Percentiles rank a stretch among this genome's conserved stretches.
phyloP scores from a whole-genome alignment of 1,139 yeast genomes.

The Diutina pseudorugosa region DNA sequence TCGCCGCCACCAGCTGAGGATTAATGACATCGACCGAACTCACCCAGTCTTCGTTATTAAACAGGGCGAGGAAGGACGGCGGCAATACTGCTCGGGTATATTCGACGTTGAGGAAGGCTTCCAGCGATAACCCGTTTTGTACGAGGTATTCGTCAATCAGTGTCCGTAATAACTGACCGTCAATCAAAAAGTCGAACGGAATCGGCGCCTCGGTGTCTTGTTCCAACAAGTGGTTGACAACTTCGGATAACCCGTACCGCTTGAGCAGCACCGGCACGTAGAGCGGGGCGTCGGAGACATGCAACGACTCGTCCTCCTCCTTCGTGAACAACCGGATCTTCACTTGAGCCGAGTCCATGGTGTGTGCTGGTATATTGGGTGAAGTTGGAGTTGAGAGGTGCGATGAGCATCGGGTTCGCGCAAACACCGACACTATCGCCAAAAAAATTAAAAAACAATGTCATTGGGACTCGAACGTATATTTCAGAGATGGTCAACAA shows the following conservation, averaged over 20 bases:
- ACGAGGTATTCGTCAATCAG: slow-evolving; percentile 72
- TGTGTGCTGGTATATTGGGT: not conserved
- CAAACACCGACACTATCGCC: not conserved
- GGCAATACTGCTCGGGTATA: slow-evolving; percentile 90
- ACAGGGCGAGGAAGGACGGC: slow-evolving; percentile 82
- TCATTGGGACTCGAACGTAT: not conserved
- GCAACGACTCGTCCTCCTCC: slow-evolving; percentile 62
- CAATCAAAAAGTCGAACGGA: slow-evolving; percentile 87
- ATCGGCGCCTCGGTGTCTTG: slow-evolving; percentile 43
- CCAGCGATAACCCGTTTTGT: slow-evolving; percentile 69
- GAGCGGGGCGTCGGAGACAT: slow-evolving; percentile 73
- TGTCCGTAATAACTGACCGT: slow-evolving; percentile 67
- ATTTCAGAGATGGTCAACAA: not conserved
- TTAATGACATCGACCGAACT: slow-evolving; percentile 50
- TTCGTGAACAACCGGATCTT: slow-evolving; percentile 79
- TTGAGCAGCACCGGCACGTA: slow-evolving; percentile 79
- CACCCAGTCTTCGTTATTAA: slow-evolving; percentile 92
- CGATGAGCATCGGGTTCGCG: not conserved
- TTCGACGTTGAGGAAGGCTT: slow-evolving; percentile 69
- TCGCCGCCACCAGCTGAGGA: slow-evolving; percentile 16
- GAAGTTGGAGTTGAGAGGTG: not conserved
- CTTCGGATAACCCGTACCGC: slow-evolving; percentile 86
- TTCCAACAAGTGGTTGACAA: slow-evolving; percentile 74
- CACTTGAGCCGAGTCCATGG: slow-evolving; percentile 21
- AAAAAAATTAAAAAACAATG: not conserved